phyloP scores from a whole-genome alignment of 202 grass and related monocot species.

The Brachypodium distachyon region DNA sequence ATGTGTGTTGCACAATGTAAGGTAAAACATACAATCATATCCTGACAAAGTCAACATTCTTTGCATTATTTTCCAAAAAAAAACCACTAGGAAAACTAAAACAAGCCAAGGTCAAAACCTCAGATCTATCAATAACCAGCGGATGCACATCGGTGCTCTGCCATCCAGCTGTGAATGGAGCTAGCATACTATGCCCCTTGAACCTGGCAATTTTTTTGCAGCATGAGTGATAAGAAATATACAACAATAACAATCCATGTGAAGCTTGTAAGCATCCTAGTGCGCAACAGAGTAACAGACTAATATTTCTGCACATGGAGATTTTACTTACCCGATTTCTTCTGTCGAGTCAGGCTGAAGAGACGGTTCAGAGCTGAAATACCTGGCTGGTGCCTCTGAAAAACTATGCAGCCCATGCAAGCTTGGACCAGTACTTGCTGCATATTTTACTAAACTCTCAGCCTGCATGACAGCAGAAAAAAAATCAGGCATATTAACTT shows the following conservation, averaged over 20 bases:
- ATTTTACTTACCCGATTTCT: slow-evolving; percentile 58
- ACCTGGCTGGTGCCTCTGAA: slow-evolving; percentile 28
- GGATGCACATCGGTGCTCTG: slow-evolving; percentile 74
- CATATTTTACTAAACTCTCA: slow-evolving; percentile 32
- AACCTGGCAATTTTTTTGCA: slow-evolving; percentile 39
- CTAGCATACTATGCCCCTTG: slow-evolving; percentile 87
- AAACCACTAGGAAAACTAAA: not conserved
- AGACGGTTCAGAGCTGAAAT: slow-evolving; percentile 55
- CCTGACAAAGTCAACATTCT: not conserved
- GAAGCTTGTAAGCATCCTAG: not conserved
- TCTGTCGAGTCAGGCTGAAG: slow-evolving; percentile 31
- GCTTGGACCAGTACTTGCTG: slow-evolving; percentile 20
- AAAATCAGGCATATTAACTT: not conserved
- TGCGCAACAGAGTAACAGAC: not conserved
- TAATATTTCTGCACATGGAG: not conserved
- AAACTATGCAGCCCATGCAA: slow-evolving; percentile 19
- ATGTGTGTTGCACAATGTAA: not conserved
- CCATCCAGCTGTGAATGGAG: slow-evolving; percentile 97
- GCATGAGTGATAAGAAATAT: not conserved
- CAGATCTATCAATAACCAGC: slow-evolving; percentile 74
- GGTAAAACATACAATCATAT: not conserved
- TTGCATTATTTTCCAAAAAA: not conserved
- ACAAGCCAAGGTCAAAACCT: slow-evolving; percentile 30
- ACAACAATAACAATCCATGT: not conserved
- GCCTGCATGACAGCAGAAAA: slow-evolving; percentile 13